phyloP scores from a whole-genome alignment of 805 yeast species.

The Teunomyces panamensis region DNA sequence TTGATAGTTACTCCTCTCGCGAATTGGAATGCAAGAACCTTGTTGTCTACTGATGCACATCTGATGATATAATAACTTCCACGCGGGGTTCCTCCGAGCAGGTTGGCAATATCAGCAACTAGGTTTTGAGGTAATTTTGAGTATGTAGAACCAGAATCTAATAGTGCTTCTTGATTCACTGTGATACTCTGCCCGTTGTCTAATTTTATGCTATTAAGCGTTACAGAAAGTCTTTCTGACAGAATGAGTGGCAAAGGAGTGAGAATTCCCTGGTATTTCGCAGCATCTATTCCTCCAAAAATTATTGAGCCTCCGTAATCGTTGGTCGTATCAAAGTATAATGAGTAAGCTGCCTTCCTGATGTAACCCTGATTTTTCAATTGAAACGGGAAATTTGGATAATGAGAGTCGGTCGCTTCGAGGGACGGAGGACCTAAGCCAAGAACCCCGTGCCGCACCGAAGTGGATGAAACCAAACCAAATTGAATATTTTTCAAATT shows the following conservation, averaged over 20 bases:
- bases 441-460: slow-evolving; percentile 1
- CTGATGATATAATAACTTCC: neutral
- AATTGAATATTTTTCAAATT: slow-evolving; percentile 5
- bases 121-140: slow-evolving; percentile 14
- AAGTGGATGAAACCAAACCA: slow-evolving; percentile 7
- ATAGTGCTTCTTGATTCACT: slow-evolving; percentile 8
- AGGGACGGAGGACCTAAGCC: neutral
- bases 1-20: neutral
- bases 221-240: slow-evolving; percentile 1
- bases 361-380: slow-evolving; percentile 28
- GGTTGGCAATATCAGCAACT: slow-evolving; percentile 8
- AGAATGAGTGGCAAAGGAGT: slow-evolving; percentile 7
- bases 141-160: slow-evolving; percentile 21
- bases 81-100: slow-evolving; percentile 9
- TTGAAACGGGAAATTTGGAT: slow-evolving; percentile 16
- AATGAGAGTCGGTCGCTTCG: neutral
- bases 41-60: slow-evolving; percentile 1
- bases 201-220: neutral
- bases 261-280: slow-evolving; percentile 19
- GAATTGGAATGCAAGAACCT: slow-evolving; percentile 3
- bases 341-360: slow-evolving; percentile 19
- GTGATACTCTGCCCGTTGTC: neutral
- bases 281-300: slow-evolving; percentile 30
- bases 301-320: slow-evolving; percentile 20
- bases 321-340: slow-evolving; percentile 20